Percentiles rank a stretch among this genome's conserved stretches.
phyloP scores from a whole-genome alignment of 495 filamentous ascomycete genomes.

The Pseudoneurospora amorphoporcata region DNA sequence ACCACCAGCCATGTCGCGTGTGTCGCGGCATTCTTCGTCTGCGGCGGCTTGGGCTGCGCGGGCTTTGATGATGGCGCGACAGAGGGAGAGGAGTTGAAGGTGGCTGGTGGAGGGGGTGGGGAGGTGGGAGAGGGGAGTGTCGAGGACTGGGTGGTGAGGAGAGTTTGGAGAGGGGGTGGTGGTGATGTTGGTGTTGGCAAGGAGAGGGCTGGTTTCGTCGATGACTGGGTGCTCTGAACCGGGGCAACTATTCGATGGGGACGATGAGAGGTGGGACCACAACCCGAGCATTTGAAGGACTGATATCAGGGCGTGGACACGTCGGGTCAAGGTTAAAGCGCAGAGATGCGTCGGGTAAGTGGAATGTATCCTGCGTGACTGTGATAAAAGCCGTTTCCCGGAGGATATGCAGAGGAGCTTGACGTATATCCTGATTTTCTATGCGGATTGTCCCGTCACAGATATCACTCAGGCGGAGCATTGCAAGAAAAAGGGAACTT shows the following conservation, averaged over 20 bases:
- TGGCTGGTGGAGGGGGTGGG: constrained; percentile 22
- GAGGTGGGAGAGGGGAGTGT: constrained; percentile 6
- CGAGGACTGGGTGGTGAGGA: constrained; percentile 5
- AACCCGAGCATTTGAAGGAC: constrained; percentile 10
- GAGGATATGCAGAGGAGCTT: constrained; percentile 14
- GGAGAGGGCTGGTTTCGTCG: background rate
- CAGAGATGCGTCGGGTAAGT: constrained; percentile 22
- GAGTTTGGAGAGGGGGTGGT: background rate
- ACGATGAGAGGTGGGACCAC: constrained; percentile 5
- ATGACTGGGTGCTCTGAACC: background rate
- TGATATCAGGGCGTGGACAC: background rate
- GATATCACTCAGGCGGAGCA: constrained; percentile 26
- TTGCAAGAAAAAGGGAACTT: constrained; percentile 23
- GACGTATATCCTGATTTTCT: constrained; percentile 23
- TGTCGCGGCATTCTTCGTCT: no score
- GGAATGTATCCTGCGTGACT: constrained; percentile 33
- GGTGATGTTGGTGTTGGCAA: background rate
- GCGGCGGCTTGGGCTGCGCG: background rate
- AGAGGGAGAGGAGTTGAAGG: constrained; percentile 17
- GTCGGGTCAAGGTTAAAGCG: constrained; percentile 19
- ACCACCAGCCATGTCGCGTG: no score
- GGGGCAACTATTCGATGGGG: background rate
- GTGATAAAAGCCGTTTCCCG: constrained; percentile 28
- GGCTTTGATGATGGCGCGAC: constrained; percentile 13
- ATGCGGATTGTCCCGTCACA: constrained; percentile 22